Base-by-base conservation (phyloP, 2,329 filamentous ascomycete species). In the Aspergillus niger region DNA sequence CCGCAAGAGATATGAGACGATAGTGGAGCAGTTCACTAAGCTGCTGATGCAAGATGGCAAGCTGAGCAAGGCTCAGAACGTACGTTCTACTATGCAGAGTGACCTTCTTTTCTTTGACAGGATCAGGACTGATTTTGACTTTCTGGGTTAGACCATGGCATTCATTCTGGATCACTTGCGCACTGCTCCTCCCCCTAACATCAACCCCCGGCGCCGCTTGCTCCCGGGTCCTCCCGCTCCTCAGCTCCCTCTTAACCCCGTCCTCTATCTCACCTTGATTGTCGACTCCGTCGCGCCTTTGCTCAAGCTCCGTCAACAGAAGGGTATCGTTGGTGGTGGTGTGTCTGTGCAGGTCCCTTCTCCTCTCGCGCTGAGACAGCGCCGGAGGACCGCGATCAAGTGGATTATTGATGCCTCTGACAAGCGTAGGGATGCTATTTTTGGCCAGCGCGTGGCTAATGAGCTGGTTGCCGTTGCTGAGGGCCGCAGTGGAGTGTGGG, bases 211-310 rank as follows among this genome's bases (percentile, higher is more conserved):
- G 61, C 88, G 86, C 49, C 78, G 70, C 58, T 74, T 80, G 44
- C 69, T 80, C 47, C 90, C 92, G 2, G 91, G 91, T 59, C 91
- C 93, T 1, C 91, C 92, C 1, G 82, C 91, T 24, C 81, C 85
- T 3, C 89, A 94, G 69, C 89, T 99, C 8, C 92, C 95, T 2
- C 86, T 97, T 32, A 91, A 97, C 77, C 95, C 95, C 1, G 84
- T 96, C 57, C 85, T 91, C 57, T 99, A 98, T 80, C 88, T 99
- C 51, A 91, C 90, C 11, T 84, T 96, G 32, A 92, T 93, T 32
- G 88, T 99, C 70, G 95, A 99, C 82, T 96, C 91, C 8, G 89
- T 99, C 24, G 91, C 93, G 1, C 95, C 95, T 8, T 84, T 99
- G 15, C 82, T 99, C 71, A 89, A 90, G 67, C 88, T 99, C 72